Percentiles rank a stretch among this genome's conserved stretches.
Evolutionary conservation across 192 early-diverging fungal species (phyloP).

Genomic region (Cetraspora pellucida): DNA sequence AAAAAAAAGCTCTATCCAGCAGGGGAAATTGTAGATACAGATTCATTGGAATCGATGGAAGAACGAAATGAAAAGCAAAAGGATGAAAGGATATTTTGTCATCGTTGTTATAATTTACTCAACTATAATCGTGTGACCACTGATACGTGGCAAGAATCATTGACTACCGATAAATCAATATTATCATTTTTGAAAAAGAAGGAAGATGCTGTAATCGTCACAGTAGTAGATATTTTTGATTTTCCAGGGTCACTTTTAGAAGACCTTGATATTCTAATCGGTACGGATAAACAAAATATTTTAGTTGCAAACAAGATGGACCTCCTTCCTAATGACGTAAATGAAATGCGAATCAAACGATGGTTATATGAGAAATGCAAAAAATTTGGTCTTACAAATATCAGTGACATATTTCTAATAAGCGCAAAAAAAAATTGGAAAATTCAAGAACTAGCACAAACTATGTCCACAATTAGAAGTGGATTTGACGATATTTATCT

Average conservation of each 20-base stretch:
- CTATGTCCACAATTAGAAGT: conserved; percentile 45
- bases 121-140: conserved; percentile 51
- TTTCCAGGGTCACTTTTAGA: conserved; percentile 64
- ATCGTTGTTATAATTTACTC: conserved; percentile 66
- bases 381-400: conserved; percentile 26
- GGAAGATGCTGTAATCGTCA: conserved; percentile 53
- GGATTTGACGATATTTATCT: conserved; percentile 63
- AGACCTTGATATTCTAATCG: conserved; percentile 54
- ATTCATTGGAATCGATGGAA: conserved; percentile 14
- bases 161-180: conserved; percentile 52
- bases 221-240: conserved; percentile 69
- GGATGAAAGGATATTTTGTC: conserved; percentile 48
- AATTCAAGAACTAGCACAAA: conserved; percentile 49
- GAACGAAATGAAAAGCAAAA: neutral
- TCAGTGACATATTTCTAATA: conserved; percentile 54
- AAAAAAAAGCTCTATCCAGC: conserved; percentile 45
- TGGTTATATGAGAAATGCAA: conserved; percentile 52
- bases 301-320: conserved; percentile 76
- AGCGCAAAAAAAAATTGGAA: conserved; percentile 64
- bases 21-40: conserved; percentile 36
- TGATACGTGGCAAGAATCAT: conserved; percentile 49
- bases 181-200: conserved; percentile 60
- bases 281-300: conserved; percentile 44
- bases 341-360: conserved; percentile 51
- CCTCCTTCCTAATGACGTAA: conserved; percentile 58